These are phyloP conservation scores for Xylaria venustula DNA, from an alignment of 495 filamentous ascomycete species.

Conservation along the genomic window DNA sequence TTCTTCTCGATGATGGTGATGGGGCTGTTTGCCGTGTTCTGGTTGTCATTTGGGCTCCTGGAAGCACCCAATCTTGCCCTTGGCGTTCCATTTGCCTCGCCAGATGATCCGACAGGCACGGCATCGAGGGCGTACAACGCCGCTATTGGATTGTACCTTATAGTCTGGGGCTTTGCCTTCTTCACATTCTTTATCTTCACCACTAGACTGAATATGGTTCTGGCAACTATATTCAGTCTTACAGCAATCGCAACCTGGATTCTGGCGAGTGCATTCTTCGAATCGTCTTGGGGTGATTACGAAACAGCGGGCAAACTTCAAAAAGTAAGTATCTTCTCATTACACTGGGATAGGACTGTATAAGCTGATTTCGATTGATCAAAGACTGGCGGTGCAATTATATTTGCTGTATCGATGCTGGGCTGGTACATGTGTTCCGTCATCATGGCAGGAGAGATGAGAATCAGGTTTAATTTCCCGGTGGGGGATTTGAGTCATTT, in stretches of 20 bases:
- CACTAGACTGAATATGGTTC: constrained; percentile 48
- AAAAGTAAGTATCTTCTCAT: constrained; percentile 30
- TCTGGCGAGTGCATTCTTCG: constrained; percentile 49
- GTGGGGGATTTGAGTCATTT: constrained; percentile 55
- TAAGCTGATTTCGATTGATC: neutral
- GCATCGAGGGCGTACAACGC: constrained; percentile 49
- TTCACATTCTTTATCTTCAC: constrained; percentile 53
- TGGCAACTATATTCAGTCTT: constrained; percentile 49
- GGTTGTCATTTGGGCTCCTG: constrained; percentile 53
- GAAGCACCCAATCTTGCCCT: constrained; percentile 52
- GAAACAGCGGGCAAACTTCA: constrained; percentile 37
- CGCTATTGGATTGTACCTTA: constrained; percentile 48
- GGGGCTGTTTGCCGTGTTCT: constrained; percentile 57
- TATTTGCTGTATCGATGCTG: constrained; percentile 49
- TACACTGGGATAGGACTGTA: neutral
- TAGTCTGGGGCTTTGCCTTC: constrained; percentile 53
- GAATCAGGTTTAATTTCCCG: constrained; percentile 49
- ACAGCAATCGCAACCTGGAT: constrained; percentile 46
- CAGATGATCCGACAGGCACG: constrained; percentile 42
- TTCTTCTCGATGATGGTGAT: constrained; percentile 59
- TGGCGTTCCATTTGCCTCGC: constrained; percentile 44
- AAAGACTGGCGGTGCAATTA: constrained; percentile 45
- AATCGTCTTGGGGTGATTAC: constrained; percentile 39
- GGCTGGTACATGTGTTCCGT: constrained; percentile 58
- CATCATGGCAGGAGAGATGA: constrained; percentile 57